Conservation (phyloP, 225 moss, liverwort and hornwort species). For the Pleurozium schreberi region DNA sequence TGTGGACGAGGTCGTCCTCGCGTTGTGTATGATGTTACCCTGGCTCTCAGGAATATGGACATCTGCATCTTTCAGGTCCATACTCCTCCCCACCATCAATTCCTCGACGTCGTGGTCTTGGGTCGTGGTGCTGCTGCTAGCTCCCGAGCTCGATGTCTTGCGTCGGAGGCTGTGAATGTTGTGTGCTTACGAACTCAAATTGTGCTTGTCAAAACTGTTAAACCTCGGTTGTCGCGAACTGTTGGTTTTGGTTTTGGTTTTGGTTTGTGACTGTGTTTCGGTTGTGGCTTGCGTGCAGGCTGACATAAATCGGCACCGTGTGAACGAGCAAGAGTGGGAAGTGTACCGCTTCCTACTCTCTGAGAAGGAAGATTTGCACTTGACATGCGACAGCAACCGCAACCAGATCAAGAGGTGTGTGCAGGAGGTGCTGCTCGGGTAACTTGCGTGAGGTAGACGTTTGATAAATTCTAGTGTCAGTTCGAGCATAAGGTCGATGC, state of each 20-base stretch:
- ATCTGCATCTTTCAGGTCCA: constrained; percentile 67
- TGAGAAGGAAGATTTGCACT: constrained; percentile 19
- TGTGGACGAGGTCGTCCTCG: constrained; percentile 69
- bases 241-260: background rate
- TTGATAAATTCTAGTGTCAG: background rate
- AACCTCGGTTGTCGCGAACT: background rate
- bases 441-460: background rate
- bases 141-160: background rate
- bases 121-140: background rate
- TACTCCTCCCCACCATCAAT: too few species aligned
- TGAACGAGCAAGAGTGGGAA: constrained; percentile 30
- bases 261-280: background rate
- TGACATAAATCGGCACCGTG: constrained; percentile 28
- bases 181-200: background rate
- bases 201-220: background rate
- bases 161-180: background rate
- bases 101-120: background rate
- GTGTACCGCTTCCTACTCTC: constrained; percentile 37
- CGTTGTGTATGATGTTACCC: constrained; percentile 59
- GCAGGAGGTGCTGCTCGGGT: constrained; percentile 24
- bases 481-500: background rate
- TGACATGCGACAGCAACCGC: constrained; percentile 5
- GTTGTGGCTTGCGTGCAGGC: constrained; percentile 18
- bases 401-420: constrained; percentile 11
- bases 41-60: constrained; percentile 33